Evolutionary conservation across 768 basidiomycete species (phyloP).

Genomic region (Termitomyces sp.): DNA sequence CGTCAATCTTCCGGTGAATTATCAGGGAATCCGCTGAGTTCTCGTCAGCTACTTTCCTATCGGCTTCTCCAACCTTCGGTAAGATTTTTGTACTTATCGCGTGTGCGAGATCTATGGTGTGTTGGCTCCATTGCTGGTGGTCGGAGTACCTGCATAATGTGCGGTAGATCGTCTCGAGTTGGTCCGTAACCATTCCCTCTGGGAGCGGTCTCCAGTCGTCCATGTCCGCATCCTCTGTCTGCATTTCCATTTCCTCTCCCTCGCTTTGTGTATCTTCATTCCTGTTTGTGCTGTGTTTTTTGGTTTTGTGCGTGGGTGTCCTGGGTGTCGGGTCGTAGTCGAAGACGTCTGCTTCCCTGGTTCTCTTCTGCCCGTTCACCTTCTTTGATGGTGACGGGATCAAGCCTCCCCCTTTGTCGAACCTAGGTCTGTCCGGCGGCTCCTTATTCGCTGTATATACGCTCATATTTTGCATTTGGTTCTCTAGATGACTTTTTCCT

Average conservation of each 20-base stretch:
- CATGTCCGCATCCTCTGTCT: not conserved
- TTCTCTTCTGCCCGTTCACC: not conserved
- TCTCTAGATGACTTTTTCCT: too few species aligned
- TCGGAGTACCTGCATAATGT: not conserved
- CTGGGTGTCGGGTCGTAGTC: not conserved
- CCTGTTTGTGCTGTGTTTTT: not conserved
- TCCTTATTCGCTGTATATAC: not conserved
- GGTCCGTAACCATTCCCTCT: not conserved
- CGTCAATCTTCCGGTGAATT: not conserved
- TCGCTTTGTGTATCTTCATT: too few species aligned
- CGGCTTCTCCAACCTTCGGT: not conserved
- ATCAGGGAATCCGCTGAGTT: not conserved
- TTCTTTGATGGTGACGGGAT: not conserved
- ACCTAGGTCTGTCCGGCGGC: not conserved
- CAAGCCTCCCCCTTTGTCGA: accelerated
- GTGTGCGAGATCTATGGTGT: too few species aligned
- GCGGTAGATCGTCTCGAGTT: not conserved
- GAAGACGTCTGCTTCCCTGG: not conserved
- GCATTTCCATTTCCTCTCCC: not conserved
- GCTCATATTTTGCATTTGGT: not conserved
- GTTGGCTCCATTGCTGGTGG: not conserved
- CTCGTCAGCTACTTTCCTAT: not conserved
- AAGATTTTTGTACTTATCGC: not conserved
- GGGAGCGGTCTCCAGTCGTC: not conserved
- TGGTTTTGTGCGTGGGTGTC: not conserved